phyloP scores from a whole-genome alignment of 208 protist genomes.

The Leishmania lainsoni region DNA sequence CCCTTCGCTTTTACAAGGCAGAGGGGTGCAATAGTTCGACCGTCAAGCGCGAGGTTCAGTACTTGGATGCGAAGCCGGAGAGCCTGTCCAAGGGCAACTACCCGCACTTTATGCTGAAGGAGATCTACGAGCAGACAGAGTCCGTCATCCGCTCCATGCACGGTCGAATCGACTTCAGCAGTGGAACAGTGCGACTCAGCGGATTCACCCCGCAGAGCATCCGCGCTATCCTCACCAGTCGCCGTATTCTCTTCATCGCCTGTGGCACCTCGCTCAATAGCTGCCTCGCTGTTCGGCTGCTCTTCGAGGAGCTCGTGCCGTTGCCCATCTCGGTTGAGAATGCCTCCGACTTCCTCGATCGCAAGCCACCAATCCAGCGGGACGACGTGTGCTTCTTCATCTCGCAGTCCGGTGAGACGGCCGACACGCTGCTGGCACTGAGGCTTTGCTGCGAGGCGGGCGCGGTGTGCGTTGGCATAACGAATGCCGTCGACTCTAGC shows the following conservation, averaged over 20 bases:
- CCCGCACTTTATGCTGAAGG: slow-evolving; percentile 97
- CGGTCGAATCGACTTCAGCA: slow-evolving; percentile 88
- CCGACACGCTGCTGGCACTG: slow-evolving; percentile 91
- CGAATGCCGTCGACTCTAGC: slow-evolving; percentile 93
- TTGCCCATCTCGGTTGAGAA: slow-evolving; percentile 91
- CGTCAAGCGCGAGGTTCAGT: slow-evolving; percentile 54
- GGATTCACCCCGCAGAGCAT: slow-evolving; percentile 72
- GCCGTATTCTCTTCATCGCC: slow-evolving; percentile 92
- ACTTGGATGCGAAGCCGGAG: slow-evolving; percentile 84
- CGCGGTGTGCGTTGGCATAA: slow-evolving; percentile 90
- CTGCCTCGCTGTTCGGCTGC: slow-evolving; percentile 81
- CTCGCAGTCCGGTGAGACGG: slow-evolving; percentile 95
- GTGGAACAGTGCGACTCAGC: slow-evolving; percentile 75
- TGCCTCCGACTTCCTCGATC: slow-evolving; percentile 94
- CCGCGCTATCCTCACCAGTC: slow-evolving; percentile 45
- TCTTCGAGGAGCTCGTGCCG: slow-evolving; percentile 92
- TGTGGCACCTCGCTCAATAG: slow-evolving; percentile 95
- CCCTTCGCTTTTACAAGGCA: slow-evolving; percentile 58
- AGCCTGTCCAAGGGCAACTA: slow-evolving; percentile 92
- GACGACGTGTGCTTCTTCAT: slow-evolving; percentile 94
- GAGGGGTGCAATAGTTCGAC: slow-evolving; percentile 11
- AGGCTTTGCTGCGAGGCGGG: slow-evolving; percentile 78
- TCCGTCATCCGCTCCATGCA: slow-evolving; percentile 92
- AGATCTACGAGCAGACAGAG: slow-evolving; percentile 97
- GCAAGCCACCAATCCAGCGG: slow-evolving; percentile 65